Evolutionary conservation across 176 grass and related monocot species (phyloP).

Genomic region (Carex littledalei): DNA sequence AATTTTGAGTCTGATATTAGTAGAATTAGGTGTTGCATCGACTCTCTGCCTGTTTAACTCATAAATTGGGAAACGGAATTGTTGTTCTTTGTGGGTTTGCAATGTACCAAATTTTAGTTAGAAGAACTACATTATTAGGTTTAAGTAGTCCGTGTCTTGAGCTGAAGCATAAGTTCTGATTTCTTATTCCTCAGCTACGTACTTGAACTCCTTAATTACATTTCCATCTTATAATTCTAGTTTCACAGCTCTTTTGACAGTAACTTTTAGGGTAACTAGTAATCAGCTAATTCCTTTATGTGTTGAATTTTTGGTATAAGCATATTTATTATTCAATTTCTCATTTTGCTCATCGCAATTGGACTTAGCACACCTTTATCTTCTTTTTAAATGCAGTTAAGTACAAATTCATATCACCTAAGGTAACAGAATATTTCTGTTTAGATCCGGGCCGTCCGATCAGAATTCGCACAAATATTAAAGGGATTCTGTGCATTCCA

Average conservation of each 20-base stretch:
- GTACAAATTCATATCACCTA: no score
- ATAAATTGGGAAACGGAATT: background rate
- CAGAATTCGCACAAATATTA: no score
- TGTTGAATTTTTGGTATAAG: background rate
- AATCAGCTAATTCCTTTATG: background rate
- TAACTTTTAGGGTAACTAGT: background rate
- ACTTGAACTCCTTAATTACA: background rate
- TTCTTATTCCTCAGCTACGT: background rate
- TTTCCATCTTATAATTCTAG: background rate
- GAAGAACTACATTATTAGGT: background rate
- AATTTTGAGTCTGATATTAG: background rate
- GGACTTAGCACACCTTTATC: background rate
- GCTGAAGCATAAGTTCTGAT: background rate
- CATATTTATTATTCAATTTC: background rate
- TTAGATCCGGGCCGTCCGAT: no score
- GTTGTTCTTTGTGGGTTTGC: background rate
- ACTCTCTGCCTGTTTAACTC: background rate
- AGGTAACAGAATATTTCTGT: no score
- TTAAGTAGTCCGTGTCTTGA: background rate
- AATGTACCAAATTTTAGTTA: background rate
- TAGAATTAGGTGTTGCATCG: background rate
- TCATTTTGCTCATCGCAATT: background rate
- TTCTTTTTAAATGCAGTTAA: background rate
- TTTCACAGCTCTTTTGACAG: background rate
- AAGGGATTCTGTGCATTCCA: no score